These are phyloP conservation scores for Didymosphaeria variabile DNA, from an alignment of 2,329 filamentous ascomycete genomes.

Conservation along the genomic window DNA sequence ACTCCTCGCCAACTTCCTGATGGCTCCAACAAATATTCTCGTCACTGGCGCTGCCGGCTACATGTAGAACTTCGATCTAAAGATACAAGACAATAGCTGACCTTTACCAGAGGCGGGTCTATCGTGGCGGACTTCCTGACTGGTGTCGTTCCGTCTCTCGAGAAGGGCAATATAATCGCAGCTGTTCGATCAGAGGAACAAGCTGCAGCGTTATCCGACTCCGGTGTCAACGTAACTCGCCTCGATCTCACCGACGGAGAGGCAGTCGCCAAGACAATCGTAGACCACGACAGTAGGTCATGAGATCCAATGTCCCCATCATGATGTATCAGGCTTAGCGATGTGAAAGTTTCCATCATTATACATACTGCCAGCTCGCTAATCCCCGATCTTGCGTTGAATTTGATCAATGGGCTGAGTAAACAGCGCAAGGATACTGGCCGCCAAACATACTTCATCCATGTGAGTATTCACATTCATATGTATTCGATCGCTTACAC, in stretches of 20 bases:
- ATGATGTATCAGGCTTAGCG: not conserved
- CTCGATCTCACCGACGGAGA: not conserved
- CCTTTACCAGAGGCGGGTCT: conserved; percentile 9
- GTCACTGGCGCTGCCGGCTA: conserved; percentile 14
- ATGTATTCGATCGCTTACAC: not conserved
- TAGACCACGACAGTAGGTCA: conserved; percentile 1
- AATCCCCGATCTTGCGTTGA: not conserved
- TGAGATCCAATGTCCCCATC: not conserved
- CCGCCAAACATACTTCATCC: conserved; percentile 4
- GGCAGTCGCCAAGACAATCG: not conserved
- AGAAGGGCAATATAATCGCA: not conserved
- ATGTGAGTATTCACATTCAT: not conserved
- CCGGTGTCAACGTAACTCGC: not conserved
- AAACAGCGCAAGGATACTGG: not conserved
- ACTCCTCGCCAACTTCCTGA: not conserved
- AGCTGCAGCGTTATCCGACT: not conserved
- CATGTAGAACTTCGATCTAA: not conserved
- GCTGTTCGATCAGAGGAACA: conserved; percentile 3
- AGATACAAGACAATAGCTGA: not conserved
- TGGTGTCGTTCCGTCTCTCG: not conserved
- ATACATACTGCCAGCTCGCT: conserved; percentile 1
- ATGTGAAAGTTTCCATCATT: not conserved
- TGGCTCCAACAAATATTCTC: conserved; percentile 4
- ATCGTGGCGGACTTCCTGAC: conserved; percentile 10
- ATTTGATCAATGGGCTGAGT: conserved; percentile 3